These are phyloP conservation scores for Loxodes magnus DNA, from an alignment of 73 alveolate species.

Conservation along the genomic window DNA sequence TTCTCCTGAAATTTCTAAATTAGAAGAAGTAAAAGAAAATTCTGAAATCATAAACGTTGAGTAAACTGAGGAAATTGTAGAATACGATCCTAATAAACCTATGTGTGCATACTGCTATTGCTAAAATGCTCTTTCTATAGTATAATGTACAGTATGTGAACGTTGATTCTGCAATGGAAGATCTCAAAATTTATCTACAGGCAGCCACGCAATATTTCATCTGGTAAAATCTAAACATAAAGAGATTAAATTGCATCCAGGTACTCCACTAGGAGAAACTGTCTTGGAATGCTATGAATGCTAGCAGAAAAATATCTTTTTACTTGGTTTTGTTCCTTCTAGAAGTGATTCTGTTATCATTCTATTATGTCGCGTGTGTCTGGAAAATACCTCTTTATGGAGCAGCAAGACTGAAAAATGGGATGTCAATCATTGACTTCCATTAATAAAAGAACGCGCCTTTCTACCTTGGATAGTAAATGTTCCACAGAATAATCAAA, in stretches of 20 bases:
- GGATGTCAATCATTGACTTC: constrained; percentile 80
- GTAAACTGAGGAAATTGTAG: no score
- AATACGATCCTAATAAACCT: no score
- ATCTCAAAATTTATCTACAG: constrained; percentile 41
- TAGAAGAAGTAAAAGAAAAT: no score
- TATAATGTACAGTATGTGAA: constrained; percentile 62
- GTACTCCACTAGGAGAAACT: constrained; percentile 79
- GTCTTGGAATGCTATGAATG: constrained; percentile 89
- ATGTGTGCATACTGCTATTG: constrained; percentile 87
- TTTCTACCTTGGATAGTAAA: constrained; percentile 85
- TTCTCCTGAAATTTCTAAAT: no score
- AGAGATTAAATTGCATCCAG: constrained; percentile 74
- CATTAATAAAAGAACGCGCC: constrained; percentile 76
- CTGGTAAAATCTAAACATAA: constrained; percentile 79
- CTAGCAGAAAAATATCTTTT: constrained; percentile 72
- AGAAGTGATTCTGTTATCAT: constrained; percentile 34
- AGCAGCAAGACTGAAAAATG: constrained; percentile 26
- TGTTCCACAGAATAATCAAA: constrained; percentile 66
- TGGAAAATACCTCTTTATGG: constrained; percentile 3
- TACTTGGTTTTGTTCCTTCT: constrained; percentile 77
- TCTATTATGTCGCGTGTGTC: constrained; percentile 9
- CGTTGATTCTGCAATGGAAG: constrained; percentile 82
- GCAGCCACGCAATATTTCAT: constrained; percentile 73
- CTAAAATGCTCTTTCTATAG: constrained; percentile 56
- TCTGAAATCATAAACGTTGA: no score